Evolutionary conservation across 192 early-diverging fungal genomes (phyloP).

Genomic region (Gonapodya sp.): DNA sequence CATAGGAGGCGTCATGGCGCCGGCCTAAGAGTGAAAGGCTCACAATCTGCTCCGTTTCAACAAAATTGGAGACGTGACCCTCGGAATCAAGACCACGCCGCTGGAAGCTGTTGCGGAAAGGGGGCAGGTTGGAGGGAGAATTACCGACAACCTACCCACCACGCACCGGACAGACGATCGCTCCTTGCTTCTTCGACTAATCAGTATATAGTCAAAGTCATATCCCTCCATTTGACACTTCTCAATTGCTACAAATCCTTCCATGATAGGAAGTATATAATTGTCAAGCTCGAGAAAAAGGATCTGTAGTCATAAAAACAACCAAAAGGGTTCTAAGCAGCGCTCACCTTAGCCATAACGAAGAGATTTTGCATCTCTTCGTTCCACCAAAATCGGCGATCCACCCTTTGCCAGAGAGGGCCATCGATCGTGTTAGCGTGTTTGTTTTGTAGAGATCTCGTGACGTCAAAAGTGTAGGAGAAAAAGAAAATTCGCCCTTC

Average conservation of each 20-base stretch:
- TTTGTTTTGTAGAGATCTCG: neutral
- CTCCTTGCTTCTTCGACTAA: slow-evolving; percentile 55
- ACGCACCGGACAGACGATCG: slow-evolving; percentile 27
- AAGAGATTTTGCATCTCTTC: slow-evolving; percentile 34
- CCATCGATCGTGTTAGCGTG: neutral
- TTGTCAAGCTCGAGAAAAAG: slow-evolving; percentile 28
- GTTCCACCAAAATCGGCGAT: slow-evolving; percentile 53
- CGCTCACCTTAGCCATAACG: slow-evolving; percentile 28
- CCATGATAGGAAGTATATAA: slow-evolving; percentile 51
- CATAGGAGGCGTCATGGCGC: neutral
- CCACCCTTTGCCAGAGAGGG: slow-evolving; percentile 14
- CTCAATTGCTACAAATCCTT: slow-evolving; percentile 58
- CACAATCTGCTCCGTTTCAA: slow-evolving; percentile 22
- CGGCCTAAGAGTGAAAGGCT: neutral
- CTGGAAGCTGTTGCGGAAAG: neutral
- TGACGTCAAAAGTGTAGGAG: neutral
- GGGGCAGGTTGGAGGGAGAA: neutral
- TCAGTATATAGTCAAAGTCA: slow-evolving; percentile 50
- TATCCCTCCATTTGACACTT: slow-evolving; percentile 49
- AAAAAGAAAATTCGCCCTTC: neutral
- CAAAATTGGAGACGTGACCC: neutral
- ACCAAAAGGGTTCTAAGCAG: neutral
- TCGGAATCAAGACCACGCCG: neutral
- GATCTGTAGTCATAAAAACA: neutral
- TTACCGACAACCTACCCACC: neutral